Evolutionary conservation across 2,329 filamentous ascomycete genomes (phyloP), one percentile per base, ranked within the genome.

Genomic region (Tolypocladium tundrense): DNA sequence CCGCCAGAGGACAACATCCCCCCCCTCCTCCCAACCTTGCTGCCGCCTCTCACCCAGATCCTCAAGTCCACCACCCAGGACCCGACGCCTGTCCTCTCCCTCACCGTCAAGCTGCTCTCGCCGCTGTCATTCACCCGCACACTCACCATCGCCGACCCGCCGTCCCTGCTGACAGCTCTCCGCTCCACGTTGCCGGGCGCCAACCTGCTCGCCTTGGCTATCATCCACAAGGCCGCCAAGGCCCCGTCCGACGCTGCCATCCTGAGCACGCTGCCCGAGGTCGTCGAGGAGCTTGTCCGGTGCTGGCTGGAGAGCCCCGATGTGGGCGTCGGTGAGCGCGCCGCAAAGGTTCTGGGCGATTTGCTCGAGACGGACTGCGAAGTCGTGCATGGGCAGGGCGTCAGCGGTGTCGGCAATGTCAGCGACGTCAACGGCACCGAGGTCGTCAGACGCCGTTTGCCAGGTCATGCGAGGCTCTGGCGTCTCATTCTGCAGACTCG

Each of bases 281-380:
- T 85, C 13, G 65, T 86, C 33, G 71, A 75, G 11, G 73, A 73
- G 13, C 73, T 85, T 43, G 53, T 86, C 39, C 68, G 68, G 13
- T 70, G 73, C 57, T 86, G 84, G 83, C 72, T 86, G 2, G 72
- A 74, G 31, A 74, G 76, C 7, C 75, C 79, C 0, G 72, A 81
- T 48, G 79, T 83, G 7, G 79, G 78, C 56, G 81, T 85, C 2
- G 82, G 79, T 13, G 79, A 84, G 65, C 77, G 75, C 39, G 81
- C 77, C 2, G 73, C 73, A 1, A 74, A 70, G 55, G 76, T 80
- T 2, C 66, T 87, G 3, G 77, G 77, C 1, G 78, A 82, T 61
- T 66, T 86, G 41, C 73, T 86, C 4, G 78, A 83, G 54, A 72
- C 78, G 8, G 83, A 86, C 67, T 83, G 79, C 61, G 74, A 77